phyloP scores from a whole-genome alignment of 1,284 basidiomycete species.

The Anthracocystis panici-leucophaei region DNA sequence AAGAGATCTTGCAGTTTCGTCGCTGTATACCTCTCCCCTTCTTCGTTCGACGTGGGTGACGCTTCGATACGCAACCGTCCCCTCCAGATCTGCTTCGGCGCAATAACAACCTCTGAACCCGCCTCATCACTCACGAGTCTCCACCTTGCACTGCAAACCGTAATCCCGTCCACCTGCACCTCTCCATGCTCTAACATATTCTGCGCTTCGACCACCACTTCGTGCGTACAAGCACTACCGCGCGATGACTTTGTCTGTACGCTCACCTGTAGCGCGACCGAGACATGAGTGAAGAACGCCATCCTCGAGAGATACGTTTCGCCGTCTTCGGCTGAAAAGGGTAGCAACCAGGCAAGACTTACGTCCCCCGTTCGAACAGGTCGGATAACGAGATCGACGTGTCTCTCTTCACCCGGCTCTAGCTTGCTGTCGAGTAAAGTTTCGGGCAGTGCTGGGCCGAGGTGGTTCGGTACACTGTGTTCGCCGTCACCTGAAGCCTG shows the following conservation, averaged over 20 bases:
- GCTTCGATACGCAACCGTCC: conserved; percentile 17
- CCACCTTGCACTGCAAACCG: conserved; percentile 34
- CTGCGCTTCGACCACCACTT: conserved; percentile 27
- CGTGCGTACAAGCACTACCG: conserved; percentile 7
- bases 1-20: conserved; percentile 40
- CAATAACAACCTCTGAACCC: conserved; percentile 5
- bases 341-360: conserved; percentile 29
- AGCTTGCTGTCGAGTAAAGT: conserved; percentile 10
- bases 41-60: neutral
- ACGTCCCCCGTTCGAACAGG: conserved; percentile 12
- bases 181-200: conserved; percentile 15
- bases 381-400: conserved; percentile 17
- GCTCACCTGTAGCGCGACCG: conserved; percentile 32
- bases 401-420: conserved; percentile 33
- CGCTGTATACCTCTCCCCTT: conserved; percentile 26
- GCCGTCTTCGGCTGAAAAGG: conserved; percentile 30
- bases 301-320: conserved; percentile 37
- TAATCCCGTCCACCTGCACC: conserved; percentile 22
- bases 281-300: conserved; percentile 23
- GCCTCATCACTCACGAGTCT: neutral
- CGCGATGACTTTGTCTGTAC: conserved; percentile 18
- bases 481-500: conserved; percentile 22
- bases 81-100: conserved; percentile 29
- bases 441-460: conserved; percentile 30
- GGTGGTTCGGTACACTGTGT: conserved; percentile 61